Conservation (phyloP, 108 stramenopile species). For the Cyclotella kingstonii region DNA sequence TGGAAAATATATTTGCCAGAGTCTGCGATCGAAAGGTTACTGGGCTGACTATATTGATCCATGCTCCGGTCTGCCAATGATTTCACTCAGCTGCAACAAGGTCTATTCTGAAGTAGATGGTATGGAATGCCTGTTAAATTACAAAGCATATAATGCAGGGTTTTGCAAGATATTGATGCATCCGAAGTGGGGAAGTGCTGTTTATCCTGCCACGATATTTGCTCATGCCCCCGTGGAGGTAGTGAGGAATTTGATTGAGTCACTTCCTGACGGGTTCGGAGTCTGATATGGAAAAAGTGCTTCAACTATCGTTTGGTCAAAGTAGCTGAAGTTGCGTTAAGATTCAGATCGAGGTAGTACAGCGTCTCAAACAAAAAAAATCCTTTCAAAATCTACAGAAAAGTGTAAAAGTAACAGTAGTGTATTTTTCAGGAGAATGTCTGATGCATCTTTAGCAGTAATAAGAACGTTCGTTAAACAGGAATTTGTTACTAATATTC, state of each 20-base stretch:
- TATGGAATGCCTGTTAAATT: conserved; percentile 87
- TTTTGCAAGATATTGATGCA: conserved; percentile 96
- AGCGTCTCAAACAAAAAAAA: too few relatives aligned
- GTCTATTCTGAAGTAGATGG: conserved; percentile 95
- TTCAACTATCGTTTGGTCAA: too few relatives aligned
- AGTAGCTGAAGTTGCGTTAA: too few relatives aligned
- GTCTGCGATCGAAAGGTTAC: conserved; percentile 57
- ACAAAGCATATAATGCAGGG: conserved; percentile 91
- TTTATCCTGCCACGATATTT: conserved; percentile 97
- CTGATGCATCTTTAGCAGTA: too few relatives aligned
- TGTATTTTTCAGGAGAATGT: too few relatives aligned
- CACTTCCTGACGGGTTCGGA: conserved; percentile 20
- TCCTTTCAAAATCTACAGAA: too few relatives aligned
- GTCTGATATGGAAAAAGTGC: neutral
- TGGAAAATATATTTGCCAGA: conserved; percentile 62
- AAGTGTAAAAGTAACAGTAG: too few relatives aligned
- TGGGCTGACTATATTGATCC: conserved; percentile 98
- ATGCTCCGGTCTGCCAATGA: conserved; percentile 95
- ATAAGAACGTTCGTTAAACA: too few relatives aligned
- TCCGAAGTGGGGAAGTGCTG: conserved; percentile 91
- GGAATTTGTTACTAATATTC: too few relatives aligned
- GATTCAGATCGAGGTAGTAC: too few relatives aligned
- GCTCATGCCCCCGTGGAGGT: conserved; percentile 65
- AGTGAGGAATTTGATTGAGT: conserved; percentile 47
- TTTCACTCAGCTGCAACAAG: conserved; percentile 61